Conservation (phyloP, 176 grass and related monocot species). For the Oryza meyeriana region DNA sequence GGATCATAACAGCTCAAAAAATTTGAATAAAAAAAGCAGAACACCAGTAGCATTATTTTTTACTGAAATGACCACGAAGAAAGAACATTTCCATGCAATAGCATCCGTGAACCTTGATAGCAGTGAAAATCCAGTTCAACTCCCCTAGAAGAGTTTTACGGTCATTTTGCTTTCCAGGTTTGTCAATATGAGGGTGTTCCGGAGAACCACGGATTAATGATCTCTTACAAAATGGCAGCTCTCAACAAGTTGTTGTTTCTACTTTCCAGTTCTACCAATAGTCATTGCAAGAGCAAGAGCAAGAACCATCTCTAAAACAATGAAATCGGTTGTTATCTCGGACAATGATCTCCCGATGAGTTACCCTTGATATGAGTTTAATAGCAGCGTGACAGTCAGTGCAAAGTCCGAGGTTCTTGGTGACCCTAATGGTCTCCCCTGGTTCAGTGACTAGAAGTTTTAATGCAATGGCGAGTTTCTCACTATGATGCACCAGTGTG, state of each 20-base stretch:
- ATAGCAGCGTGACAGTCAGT: slow-evolving; percentile 58
- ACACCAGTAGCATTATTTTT: not conserved
- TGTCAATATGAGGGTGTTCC: slow-evolving; percentile 46
- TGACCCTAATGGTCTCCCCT: slow-evolving; percentile 53
- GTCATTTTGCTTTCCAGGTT: slow-evolving; percentile 83
- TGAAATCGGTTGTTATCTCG: slow-evolving; percentile 66
- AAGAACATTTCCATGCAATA: slow-evolving; percentile 89
- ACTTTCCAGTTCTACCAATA: slow-evolving; percentile 48
- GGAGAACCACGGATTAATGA: slow-evolving; percentile 70
- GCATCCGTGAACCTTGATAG: slow-evolving; percentile 53
- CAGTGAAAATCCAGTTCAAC: slow-evolving; percentile 93
- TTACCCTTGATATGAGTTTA: slow-evolving; percentile 57
- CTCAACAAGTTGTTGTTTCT: too few relatives aligned
- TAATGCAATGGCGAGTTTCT: slow-evolving; percentile 68
- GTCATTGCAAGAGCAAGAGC: slow-evolving; percentile 67
- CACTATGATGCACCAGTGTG: slow-evolving; percentile 63
- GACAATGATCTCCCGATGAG: slow-evolving; percentile 47
- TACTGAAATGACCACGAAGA: not conserved
- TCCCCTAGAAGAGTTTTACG: slow-evolving; percentile 84
- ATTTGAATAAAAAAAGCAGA: not conserved
- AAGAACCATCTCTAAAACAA: slow-evolving; percentile 65
- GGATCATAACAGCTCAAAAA: slow-evolving; percentile 15
- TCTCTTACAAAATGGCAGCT: slow-evolving; percentile 43
- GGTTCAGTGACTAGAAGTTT: slow-evolving; percentile 37
- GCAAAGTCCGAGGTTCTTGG: slow-evolving; percentile 64